Base-by-base conservation (phyloP, 108 stramenopile genomes). In the Ochromonas danica region DNA sequence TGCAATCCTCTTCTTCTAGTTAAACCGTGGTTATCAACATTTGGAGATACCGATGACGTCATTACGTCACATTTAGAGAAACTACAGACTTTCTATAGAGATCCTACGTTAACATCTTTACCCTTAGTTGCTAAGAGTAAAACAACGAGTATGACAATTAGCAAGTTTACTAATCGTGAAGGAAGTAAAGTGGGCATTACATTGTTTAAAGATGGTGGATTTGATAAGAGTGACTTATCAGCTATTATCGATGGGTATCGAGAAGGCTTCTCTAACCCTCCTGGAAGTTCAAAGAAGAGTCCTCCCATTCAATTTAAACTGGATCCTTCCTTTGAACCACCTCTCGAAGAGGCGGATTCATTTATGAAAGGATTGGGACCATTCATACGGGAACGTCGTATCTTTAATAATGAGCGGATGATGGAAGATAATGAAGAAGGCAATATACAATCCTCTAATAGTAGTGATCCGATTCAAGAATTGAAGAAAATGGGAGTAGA, bases 401-500 rank as follows among this genome's bases (percentile, higher is more conserved):
- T 51, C 45, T 22, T 14, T 14, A 51, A 51, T 51, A 51, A 51
- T 51, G 45, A 51, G 6, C 45, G 22, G 6, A 51, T 51, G 45
- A 51, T 14, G 22, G 22, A 51, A 14, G 22, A 51, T 51, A 51
- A 51, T 51, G 22, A 14, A 14, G 6, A 14, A 6, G 45, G 22
- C 45, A 51, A 51, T 51, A 51, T 14, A 14, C 6, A 51, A 14
- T 14, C 6, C 22, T 14, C 6, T 51, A 51, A 51, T 51, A 51
- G 22, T 51, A 51, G 22, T 51, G 22, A 51, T 51, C 45, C 6
- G 22, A 14, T 51, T 14, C 45, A 51, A 51, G 45, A 51, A 51
- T 51, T 85, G 71, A 33, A 79, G 77, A 42, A 81, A 78, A 81
- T 85, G 14, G 85, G 85, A 3, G 83, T 84, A 39, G 83, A 84